These are phyloP conservation scores for Moniliophthora roreri DNA, from an alignment of 1,284 basidiomycete genomes.

Conservation along the genomic window DNA sequence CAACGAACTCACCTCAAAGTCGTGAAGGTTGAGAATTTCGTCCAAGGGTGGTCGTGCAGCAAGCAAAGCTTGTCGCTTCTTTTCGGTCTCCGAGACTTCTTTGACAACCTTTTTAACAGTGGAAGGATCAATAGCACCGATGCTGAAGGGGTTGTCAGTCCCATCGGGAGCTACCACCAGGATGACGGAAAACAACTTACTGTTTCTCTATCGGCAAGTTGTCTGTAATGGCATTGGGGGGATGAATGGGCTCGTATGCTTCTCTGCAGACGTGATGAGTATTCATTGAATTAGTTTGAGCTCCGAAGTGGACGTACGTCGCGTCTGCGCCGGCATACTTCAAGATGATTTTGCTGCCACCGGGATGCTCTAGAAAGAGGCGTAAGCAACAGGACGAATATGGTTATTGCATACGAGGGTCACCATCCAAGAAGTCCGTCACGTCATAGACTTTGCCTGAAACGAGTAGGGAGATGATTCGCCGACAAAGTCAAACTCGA, in stretches of 20 bases:
- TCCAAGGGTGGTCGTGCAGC: slow-evolving; percentile 65
- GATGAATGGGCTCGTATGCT: slow-evolving; percentile 87
- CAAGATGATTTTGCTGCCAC: slow-evolving; percentile 37
- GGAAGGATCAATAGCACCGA: slow-evolving; percentile 68
- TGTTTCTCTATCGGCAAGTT: slow-evolving; percentile 80
- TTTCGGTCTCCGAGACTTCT: slow-evolving; percentile 59
- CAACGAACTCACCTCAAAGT: slow-evolving; percentile 72
- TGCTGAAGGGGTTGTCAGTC: slow-evolving; percentile 37
- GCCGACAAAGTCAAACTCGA: slow-evolving; percentile 29
- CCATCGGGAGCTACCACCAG: no score
- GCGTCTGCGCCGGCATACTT: slow-evolving; percentile 80
- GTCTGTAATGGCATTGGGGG: slow-evolving; percentile 83
- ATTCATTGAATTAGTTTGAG: background rate
- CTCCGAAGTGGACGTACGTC: slow-evolving; percentile 28
- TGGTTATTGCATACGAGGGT: slow-evolving; percentile 11
- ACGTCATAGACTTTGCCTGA: slow-evolving; percentile 72
- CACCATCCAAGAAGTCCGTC: slow-evolving; percentile 72
- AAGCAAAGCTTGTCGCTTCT: slow-evolving; percentile 50
- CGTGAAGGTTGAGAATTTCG: slow-evolving; percentile 85
- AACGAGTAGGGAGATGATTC: slow-evolving; percentile 2
- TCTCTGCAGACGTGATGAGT: slow-evolving; percentile 35
- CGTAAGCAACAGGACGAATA: background rate
- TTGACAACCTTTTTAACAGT: slow-evolving; percentile 59
- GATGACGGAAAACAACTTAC: no score
- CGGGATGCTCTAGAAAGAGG: slow-evolving; percentile 6